These are phyloP conservation scores for Phanerochaete carnosa DNA, from an alignment of 768 basidiomycete species.

Conservation along the genomic window DNA sequence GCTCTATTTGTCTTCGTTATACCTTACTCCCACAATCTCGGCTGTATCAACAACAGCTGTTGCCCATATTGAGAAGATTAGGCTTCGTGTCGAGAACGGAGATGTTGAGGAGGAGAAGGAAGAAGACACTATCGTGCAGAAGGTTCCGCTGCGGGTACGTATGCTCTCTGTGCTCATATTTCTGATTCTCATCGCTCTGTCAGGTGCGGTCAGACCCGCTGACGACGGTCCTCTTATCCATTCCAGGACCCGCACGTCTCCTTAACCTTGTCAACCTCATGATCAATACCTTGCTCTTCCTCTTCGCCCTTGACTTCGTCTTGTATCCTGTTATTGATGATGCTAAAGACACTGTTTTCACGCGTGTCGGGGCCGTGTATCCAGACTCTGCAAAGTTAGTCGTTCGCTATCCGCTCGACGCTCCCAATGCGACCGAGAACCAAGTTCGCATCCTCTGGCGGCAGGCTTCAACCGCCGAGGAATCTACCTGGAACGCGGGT, in stretches of 20 bases:
- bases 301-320: constrained; percentile 45
- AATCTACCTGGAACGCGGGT: constrained; percentile 48
- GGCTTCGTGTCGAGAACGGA: not conserved
- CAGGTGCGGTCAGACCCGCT: not conserved
- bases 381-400: constrained; percentile 60
- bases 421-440: constrained; percentile 26
- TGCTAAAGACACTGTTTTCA: constrained; percentile 55
- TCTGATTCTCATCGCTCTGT: not conserved
- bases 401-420: constrained; percentile 50
- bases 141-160: not conserved
- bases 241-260: constrained; percentile 27
- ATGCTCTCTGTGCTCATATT: not conserved
- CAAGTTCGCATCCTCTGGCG: constrained; percentile 46
- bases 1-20: constrained; percentile 19
- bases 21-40: constrained; percentile 9
- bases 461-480: constrained; percentile 23
- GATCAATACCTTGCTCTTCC: constrained; percentile 39
- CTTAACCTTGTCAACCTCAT: constrained; percentile 24
- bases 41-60: not conserved
- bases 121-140: not conserved
- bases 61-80: constrained; percentile 10
- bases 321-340: constrained; percentile 53
- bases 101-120: not conserved
- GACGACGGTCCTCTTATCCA: constrained; percentile 23
- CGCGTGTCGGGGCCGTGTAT: constrained; percentile 68